A percentile compares a stretch with the other conserved stretches of the same genome.
Evolutionary conservation across 257 asterid genomes (phyloP).

Genomic region (Cynanchum wilfordii): DNA sequence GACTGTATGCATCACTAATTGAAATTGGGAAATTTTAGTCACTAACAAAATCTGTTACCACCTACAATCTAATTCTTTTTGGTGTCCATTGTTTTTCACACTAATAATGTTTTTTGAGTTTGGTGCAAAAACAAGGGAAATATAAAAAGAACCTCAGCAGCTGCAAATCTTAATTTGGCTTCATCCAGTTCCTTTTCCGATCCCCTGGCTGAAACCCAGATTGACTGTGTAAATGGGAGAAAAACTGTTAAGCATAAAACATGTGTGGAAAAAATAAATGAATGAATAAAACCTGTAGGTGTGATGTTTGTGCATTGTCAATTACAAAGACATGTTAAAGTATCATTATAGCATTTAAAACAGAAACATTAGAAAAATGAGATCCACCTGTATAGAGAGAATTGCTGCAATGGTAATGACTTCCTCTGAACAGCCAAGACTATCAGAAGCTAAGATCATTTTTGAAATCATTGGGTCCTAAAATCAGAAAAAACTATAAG

Average conservation of each 20-base stretch:
- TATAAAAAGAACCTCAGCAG: constrained; percentile 68
- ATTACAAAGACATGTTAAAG: background rate
- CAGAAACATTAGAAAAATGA: background rate
- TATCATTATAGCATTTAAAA: constrained; percentile 1
- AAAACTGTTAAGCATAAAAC: background rate
- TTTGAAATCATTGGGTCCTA: constrained; percentile 94
- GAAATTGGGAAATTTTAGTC: background rate
- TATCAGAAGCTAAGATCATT: constrained; percentile 80
- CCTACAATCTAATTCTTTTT: background rate
- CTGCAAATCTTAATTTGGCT: constrained; percentile 91
- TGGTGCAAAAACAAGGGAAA: background rate
- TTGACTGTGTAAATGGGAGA: constrained; percentile 47
- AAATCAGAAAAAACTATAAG: background rate
- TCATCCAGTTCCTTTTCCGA: constrained; percentile 82
- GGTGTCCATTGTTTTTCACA: background rate
- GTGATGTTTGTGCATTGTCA: background rate
- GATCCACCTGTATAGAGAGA: constrained; percentile 77
- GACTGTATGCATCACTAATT: background rate
- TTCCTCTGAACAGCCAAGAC: constrained; percentile 87
- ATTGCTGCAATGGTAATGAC: constrained; percentile 84
- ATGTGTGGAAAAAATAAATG: no score
- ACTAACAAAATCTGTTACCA: background rate
- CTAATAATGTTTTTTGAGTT: background rate
- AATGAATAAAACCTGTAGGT: background rate
- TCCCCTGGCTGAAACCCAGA: constrained; percentile 79